Conservation (phyloP, 371 early-diverging fungal genomes). For the Batrachochytrium dendrobatidis region DNA sequence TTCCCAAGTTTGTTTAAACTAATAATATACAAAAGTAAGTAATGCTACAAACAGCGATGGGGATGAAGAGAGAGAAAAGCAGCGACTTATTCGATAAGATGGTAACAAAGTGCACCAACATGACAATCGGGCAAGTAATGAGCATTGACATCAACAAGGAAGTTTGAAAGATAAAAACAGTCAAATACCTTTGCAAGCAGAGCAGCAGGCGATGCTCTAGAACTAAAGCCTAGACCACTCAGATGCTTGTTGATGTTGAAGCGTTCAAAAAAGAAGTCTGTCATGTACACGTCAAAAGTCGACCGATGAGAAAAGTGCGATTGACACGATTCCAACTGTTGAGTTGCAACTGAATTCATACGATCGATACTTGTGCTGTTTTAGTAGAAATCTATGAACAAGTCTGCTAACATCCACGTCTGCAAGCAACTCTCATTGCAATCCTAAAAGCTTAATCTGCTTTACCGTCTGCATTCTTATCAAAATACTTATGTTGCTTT, state of each 20-base stretch:
- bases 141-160: neutral
- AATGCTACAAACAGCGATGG: too few relatives aligned
- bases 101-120: neutral
- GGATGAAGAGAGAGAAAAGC: neutral
- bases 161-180: neutral
- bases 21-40: too few relatives aligned
- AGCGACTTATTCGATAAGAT: neutral
- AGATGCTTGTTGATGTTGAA: neutral
- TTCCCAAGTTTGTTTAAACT: slow-evolving; percentile 2
- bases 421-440: neutral
- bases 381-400: neutral
- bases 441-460: neutral
- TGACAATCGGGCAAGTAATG: neutral
- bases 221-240: neutral
- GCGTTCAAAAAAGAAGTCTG: neutral
- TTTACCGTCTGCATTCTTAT: neutral
- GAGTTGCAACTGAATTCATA: neutral
- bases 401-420: neutral
- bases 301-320: neutral
- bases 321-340: neutral
- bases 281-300: neutral
- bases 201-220: neutral
- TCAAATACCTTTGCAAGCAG: neutral
- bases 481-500: neutral
- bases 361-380: neutral